Base-by-base conservation (phyloP, 768 basidiomycete genomes). In the Agrocybe praecox region DNA sequence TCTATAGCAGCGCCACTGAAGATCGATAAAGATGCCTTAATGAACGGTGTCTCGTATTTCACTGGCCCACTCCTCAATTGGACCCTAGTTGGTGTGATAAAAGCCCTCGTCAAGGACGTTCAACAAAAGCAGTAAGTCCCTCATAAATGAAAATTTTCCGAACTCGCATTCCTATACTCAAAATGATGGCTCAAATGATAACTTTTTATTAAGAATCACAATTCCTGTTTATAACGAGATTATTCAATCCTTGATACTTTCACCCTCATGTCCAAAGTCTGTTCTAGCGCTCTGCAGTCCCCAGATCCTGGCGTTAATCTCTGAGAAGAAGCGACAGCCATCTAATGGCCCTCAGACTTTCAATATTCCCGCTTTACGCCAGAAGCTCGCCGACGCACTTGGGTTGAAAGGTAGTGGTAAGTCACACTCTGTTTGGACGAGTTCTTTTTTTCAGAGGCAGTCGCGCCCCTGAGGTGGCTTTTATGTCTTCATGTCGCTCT, bases 1-100 rank as follows among this genome's bases (percentile, higher is more conserved):
- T 76, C 33, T 62, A 74, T 11, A 14, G 12, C 12, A 40, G 12
- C 12, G 14, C 74, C 77, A 18, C 73, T 80, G 40, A 85, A 85
- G 62, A 82, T 92, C 54, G 89, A 92, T 57, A 78, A 69, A 47
- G 90, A 91, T 23, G 78, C 80, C 18, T 70, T 94, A 19, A 80
- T 80, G 68, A 92, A 88, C 59, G 92, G 92, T 1, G 78, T 92
- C 33, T 86, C 87, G 6, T 93, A 90, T 68, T 92, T 93, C 63
- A 80, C 85, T 19, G 83, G 85, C 5, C 83, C 86, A 0, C 73
- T 93, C 18, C 76, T 94, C 40, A 86, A 83, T 59, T 94, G 92
- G 92, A 92, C 90, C 0, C 78, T 92, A 6, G 85, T 87, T 2
- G 89, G 89, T 2, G 84, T 92, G 11, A 77, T 92, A 52, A 82